Percentiles rank a stretch among this genome's conserved stretches.
Evolutionary conservation across 192 early-diverging fungal species (phyloP).

Genomic region (Pilaira anomala): DNA sequence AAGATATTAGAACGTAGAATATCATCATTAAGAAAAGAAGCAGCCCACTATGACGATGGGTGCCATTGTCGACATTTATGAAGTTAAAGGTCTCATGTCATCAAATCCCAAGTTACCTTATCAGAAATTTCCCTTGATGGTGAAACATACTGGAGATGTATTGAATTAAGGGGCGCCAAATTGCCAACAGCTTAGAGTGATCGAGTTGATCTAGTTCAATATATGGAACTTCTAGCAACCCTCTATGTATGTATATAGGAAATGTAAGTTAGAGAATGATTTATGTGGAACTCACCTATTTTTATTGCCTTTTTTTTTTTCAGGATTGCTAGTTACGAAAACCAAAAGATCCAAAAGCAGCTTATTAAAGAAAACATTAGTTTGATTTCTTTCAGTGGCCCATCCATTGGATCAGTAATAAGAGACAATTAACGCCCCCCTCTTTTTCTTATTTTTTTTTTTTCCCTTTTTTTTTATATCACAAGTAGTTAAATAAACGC

Average conservation of each 20-base stretch:
- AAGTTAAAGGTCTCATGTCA: slow-evolving; percentile 7
- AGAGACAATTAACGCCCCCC: neutral
- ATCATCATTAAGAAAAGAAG: slow-evolving; percentile 8
- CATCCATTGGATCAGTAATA: slow-evolving; percentile 13
- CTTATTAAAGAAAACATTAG: slow-evolving; percentile 7
- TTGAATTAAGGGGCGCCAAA: slow-evolving; percentile 1
- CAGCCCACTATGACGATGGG: slow-evolving; percentile 3
- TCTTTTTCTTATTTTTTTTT: neutral
- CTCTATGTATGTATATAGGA: slow-evolving; percentile 12
- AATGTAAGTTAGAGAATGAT: slow-evolving; percentile 10
- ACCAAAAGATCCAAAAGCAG: slow-evolving; percentile 8
- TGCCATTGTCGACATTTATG: slow-evolving; percentile 11
- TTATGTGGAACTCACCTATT: slow-evolving; percentile 10
- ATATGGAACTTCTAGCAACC: slow-evolving; percentile 8
- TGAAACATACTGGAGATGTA: slow-evolving; percentile 10
- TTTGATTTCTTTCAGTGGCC: slow-evolving; percentile 13
- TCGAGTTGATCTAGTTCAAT: slow-evolving; percentile 5
- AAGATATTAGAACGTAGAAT: slow-evolving; percentile 12
- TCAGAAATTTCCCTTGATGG: slow-evolving; percentile 9
- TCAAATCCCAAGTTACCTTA: slow-evolving; percentile 11
- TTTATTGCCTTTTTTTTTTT: slow-evolving; percentile 12
- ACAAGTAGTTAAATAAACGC: slow-evolving; percentile 10
- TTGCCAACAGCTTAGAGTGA: slow-evolving; percentile 2
- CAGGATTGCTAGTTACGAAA: slow-evolving; percentile 4
- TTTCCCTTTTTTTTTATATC: slow-evolving; percentile 9